These are phyloP conservation scores for Corniculantispora saksenae DNA, from an alignment of 2,329 filamentous ascomycete genomes.

Conservation along the genomic window DNA sequence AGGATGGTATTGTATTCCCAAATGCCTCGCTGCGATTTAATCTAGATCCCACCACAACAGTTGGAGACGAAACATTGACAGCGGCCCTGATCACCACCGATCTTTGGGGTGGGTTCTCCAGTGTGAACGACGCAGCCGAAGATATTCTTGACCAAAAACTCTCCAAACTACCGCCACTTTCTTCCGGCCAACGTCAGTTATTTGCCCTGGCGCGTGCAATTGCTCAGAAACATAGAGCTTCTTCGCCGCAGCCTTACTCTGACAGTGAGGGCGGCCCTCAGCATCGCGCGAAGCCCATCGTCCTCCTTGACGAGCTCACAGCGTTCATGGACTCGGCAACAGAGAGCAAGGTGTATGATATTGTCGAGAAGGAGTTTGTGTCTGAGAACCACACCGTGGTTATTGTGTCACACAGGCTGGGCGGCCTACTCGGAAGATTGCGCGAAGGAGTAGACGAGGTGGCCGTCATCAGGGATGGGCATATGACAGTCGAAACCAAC, in stretches of 20 bases:
- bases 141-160: conserved; percentile 30
- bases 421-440: conserved; percentile 26
- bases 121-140: not conserved
- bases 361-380: conserved; percentile 30
- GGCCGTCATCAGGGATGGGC: conserved; percentile 25
- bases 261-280: not conserved
- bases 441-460: conserved; percentile 30
- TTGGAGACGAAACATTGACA: conserved; percentile 13
- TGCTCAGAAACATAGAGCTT: conserved; percentile 25
- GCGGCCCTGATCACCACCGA: conserved; percentile 19
- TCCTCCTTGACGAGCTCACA: conserved; percentile 36
- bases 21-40: conserved; percentile 25
- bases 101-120: conserved; percentile 19
- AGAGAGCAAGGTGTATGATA: conserved; percentile 32
- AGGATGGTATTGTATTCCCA: conserved; percentile 29
- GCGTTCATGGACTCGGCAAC: conserved; percentile 35
- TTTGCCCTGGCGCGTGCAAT: conserved; percentile 35
- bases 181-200: conserved; percentile 35
- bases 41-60: conserved; percentile 22
- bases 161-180: conserved; percentile 30
- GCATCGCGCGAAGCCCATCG: conserved; percentile 29
- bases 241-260: conserved; percentile 11
- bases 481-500: conserved; percentile 10
- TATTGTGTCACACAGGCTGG: conserved; percentile 37
- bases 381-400: conserved; percentile 38